Evolutionary conservation across 495 filamentous ascomycete genomes (phyloP).

Genomic region (Lindgomyces ingoldianus): DNA sequence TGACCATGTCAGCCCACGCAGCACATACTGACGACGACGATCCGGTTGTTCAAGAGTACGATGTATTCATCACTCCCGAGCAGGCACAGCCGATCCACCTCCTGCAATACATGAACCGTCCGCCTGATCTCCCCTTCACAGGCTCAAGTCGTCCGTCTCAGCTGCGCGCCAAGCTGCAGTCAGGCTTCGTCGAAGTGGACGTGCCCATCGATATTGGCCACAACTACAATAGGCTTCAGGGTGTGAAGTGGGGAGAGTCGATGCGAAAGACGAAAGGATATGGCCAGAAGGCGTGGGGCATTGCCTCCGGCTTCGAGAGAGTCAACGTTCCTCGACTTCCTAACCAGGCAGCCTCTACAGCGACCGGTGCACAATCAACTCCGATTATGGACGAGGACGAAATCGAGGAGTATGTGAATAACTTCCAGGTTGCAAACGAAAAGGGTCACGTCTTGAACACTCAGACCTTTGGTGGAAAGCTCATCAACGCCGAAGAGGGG

Average conservation of each 20-base stretch:
- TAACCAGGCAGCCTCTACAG: conserved; percentile 12
- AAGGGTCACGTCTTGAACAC: conserved; percentile 56
- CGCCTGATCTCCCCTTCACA: conserved; percentile 57
- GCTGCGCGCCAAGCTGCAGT: conserved; percentile 66
- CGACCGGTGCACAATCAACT: neutral
- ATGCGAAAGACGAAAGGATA: conserved; percentile 62
- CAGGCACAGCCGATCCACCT: conserved; percentile 54
- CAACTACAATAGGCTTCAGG: conserved; percentile 68
- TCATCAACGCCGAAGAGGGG: conserved; percentile 57
- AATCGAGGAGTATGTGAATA: conserved; percentile 47
- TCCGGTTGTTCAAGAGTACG: conserved; percentile 61
- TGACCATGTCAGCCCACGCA: neutral
- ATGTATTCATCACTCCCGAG: conserved; percentile 58
- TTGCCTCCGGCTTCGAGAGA: conserved; percentile 55
- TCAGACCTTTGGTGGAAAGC: conserved; percentile 68
- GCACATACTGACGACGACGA: conserved; percentile 47
- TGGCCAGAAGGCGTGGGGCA: conserved; percentile 60
- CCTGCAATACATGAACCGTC: conserved; percentile 69
- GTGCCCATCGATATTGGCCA: conserved; percentile 62
- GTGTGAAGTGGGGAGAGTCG: conserved; percentile 65
- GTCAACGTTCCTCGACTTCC: neutral
- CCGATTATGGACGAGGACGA: conserved; percentile 44
- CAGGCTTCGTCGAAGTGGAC: conserved; percentile 74
- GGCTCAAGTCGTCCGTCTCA: conserved; percentile 58
- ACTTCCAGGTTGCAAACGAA: conserved; percentile 53